These are phyloP conservation scores for Catharanthus roseus DNA, from an alignment of 257 asterid genomes.

Conservation along the genomic window DNA sequence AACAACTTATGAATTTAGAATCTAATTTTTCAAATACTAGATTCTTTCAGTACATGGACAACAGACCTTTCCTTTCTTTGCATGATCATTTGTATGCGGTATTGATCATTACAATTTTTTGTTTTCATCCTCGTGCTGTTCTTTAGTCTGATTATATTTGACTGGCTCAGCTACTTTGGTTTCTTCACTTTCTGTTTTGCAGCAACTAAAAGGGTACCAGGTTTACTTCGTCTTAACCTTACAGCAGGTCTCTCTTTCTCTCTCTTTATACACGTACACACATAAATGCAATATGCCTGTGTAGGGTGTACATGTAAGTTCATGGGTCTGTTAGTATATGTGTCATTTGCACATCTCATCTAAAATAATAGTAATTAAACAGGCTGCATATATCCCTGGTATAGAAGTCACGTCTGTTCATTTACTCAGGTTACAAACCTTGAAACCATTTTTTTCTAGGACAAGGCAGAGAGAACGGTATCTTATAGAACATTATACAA, in stretches of 20 bases:
- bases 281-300: background rate
- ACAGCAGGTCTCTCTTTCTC: slow-evolving; percentile 38
- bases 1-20: background rate
- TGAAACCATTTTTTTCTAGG: background rate
- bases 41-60: background rate
- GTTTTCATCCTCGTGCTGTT: background rate
- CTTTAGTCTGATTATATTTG: slow-evolving; percentile 4
- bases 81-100: background rate
- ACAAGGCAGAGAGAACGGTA: background rate
- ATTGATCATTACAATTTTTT: background rate
- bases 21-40: background rate
- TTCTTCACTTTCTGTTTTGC: slow-evolving; percentile 28
- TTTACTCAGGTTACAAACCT: background rate
- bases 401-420: background rate
- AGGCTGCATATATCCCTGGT: background rate
- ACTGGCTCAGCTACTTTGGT: slow-evolving; percentile 15
- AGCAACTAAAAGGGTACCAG: slow-evolving; percentile 41
- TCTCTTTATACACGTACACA: background rate
- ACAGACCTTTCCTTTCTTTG: background rate
- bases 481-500: background rate
- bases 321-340: background rate
- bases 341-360: background rate
- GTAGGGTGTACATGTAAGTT: background rate
- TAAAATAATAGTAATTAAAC: background rate
- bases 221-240: slow-evolving; percentile 23